phyloP scores from a whole-genome alignment of 192 early-diverging fungal species.

The Umbelopsis ramanniana region DNA sequence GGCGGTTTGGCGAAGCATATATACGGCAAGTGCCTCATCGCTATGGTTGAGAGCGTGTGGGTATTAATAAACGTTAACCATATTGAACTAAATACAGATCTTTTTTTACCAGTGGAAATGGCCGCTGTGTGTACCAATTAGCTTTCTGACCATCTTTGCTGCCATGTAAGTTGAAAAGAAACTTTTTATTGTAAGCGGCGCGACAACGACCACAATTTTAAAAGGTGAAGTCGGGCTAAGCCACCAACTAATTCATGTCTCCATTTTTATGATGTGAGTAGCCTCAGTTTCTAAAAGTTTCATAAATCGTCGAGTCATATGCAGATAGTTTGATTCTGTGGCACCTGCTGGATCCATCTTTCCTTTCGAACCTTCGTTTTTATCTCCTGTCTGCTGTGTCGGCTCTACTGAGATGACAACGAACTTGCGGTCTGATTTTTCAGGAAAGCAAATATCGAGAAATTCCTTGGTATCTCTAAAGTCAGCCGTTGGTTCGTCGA shows the following conservation, averaged over 20 bases:
- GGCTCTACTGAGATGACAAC: conserved; percentile 2
- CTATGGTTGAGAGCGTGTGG: conserved; percentile 25
- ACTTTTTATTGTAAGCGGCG: conserved; percentile 2
- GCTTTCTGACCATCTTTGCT: conserved; percentile 32
- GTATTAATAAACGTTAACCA: background rate
- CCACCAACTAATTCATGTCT: background rate
- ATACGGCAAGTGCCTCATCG: conserved; percentile 93
- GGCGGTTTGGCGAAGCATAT: conserved; percentile 73
- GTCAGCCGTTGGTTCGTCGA: background rate
- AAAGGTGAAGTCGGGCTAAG: background rate
- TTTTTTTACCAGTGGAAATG: conserved; percentile 69
- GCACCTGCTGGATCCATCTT: background rate
- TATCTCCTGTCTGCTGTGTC: background rate
- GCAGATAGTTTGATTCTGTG: background rate
- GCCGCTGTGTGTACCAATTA: conserved; percentile 86
- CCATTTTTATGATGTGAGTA: background rate
- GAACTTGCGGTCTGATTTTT: background rate
- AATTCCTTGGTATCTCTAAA: background rate
- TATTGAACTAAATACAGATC: conserved; percentile 30
- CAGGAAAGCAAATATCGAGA: background rate
- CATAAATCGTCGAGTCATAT: conserved; percentile 7
- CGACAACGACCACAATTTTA: no score
- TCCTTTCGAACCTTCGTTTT: no score
- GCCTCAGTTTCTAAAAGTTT: background rate
- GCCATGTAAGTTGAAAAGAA: background rate